Evolutionary conservation across 2,329 filamentous ascomycete species (phyloP), one percentile per base, ranked within the genome.

Genomic region (Sphaerulina vaccinii): DNA sequence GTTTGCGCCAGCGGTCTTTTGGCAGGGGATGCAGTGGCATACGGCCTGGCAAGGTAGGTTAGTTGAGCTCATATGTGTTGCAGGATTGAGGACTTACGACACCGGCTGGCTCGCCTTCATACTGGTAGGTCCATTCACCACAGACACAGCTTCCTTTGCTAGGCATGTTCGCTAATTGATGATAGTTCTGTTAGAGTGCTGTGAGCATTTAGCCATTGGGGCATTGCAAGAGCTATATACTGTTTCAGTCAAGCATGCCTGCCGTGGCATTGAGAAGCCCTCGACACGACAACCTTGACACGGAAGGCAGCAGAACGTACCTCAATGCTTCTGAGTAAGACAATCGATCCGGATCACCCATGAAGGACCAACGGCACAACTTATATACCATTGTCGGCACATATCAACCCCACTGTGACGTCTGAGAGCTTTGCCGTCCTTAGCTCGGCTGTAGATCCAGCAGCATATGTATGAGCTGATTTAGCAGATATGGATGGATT

Each of bases 91-190:
- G 10, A 59, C 62, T 50, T 43, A 65, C 62, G 13, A 62, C 59
- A 9, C 51, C 60, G 9, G 40, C 43, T 33, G 68, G 63, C 35
- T 68, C 65, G 19, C 65, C 65, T 4, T 61, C 56, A 41, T 67
- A 65, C 47, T 69, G 59, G 51, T 70, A 71, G 13, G 61, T 64
- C 44, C 67, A 65, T n/a, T 68, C 65, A 13, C 68, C 68, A 51
- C 69, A 71, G 22, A 66, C 57, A 41, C 58, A 61, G 51, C 56
- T 58, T 51, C 58, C 58, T 36, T 59, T 60, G 15, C 23, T 44
- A 27, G 54, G 48, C 57, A 59, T 59, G 7, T 22, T 51, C 32
- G n/a, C 21, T 19, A 22, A 10, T 18, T 38, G 16, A 5, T 32
- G 21, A 19, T 24, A 35, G 21, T 37, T 23, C 1, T n/a, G 3